phyloP scores from a whole-genome alignment of 2,329 filamentous ascomycete species.

The Colletotrichum eleusines region DNA sequence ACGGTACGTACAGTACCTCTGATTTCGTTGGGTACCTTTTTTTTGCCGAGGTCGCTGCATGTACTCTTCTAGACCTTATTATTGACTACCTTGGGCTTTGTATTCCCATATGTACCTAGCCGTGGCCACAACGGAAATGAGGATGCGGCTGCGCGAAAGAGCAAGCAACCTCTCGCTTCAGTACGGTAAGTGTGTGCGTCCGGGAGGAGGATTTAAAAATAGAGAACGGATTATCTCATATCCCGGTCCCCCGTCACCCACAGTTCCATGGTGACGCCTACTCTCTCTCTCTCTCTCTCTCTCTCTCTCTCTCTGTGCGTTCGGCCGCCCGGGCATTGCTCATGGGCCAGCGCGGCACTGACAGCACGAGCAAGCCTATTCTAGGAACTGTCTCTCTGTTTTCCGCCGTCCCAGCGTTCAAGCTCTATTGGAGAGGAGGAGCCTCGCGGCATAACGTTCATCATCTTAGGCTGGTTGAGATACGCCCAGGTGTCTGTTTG shows the following conservation, averaged over 20 bases:
- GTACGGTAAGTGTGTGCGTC: background rate
- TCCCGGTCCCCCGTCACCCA: background rate
- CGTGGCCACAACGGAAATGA: background rate
- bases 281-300: no score
- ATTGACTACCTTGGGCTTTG: background rate
- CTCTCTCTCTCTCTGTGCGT: slow-evolving; percentile 12
- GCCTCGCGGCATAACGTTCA: background rate
- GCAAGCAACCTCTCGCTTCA: background rate
- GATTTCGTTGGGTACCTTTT: slow-evolving; percentile 8
- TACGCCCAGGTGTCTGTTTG: background rate
- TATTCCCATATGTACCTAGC: background rate
- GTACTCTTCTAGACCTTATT: background rate
- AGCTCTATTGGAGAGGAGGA: background rate
- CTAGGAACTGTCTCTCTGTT: background rate
- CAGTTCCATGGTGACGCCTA: background rate
- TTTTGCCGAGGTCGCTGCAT: background rate
- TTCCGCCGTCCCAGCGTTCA: background rate
- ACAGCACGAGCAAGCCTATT: background rate
- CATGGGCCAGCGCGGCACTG: background rate
- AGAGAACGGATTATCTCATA: background rate
- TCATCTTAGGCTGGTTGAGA: background rate
- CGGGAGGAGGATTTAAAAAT: background rate
- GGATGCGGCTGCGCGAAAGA: background rate
- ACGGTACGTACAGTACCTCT: slow-evolving; percentile 39
- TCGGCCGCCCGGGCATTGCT: background rate